Conservation (phyloP, 179 eudicot genomes). For the Carnegiea gigantea region DNA sequence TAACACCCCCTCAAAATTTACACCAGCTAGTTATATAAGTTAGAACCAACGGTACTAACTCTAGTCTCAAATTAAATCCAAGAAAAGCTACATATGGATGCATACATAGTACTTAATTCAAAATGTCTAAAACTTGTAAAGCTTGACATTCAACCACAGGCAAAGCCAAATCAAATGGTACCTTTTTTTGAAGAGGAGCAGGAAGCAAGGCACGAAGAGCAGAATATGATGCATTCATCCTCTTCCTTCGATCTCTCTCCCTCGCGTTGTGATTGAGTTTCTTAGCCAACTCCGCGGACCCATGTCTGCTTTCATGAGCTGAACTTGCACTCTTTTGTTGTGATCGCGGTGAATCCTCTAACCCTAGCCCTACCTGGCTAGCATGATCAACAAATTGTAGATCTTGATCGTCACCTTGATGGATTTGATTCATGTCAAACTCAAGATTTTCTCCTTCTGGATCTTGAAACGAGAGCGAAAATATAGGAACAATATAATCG, state of each 20-base stretch:
- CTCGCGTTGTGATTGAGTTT: neutral
- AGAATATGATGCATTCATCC: neutral
- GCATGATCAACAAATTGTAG: neutral
- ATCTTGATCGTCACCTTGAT: neutral
- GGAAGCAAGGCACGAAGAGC: neutral
- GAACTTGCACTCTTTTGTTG: neutral
- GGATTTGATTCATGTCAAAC: neutral
- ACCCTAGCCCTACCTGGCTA: neutral
- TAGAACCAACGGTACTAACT: too few relatives aligned
- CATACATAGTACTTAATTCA: neutral
- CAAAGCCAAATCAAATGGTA: neutral
- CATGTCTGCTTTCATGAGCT: neutral
- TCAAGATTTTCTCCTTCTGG: neutral
- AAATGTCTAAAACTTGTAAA: neutral
- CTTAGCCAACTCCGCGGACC: neutral
- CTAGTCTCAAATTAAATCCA: too few relatives aligned
- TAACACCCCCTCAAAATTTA: neutral
- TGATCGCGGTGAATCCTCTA: neutral
- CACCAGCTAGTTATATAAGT: too few relatives aligned
- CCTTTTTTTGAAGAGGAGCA: neutral
- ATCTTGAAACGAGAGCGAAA: neutral
- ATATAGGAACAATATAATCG: neutral
- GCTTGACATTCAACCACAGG: too few relatives aligned
- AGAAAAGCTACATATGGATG: neutral
- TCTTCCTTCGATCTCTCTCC: constrained; percentile 1